phyloP scores from a whole-genome alignment of 2,329 filamentous ascomycete species.

The Penicillium verrucosum region DNA sequence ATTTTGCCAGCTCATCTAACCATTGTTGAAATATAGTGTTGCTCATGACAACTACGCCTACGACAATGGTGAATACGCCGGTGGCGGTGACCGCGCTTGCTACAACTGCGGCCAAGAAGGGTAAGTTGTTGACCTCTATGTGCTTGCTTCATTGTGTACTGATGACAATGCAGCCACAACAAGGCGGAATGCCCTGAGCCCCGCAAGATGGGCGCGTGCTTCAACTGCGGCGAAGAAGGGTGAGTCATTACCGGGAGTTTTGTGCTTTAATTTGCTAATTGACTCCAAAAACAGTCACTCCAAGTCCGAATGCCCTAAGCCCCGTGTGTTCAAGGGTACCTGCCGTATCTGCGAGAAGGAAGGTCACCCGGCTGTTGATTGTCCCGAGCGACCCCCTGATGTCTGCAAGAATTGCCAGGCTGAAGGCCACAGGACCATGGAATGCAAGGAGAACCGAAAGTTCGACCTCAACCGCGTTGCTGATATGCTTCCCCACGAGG shows the following conservation, averaged over 20 bases:
- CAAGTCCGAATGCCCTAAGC: slow-evolving; percentile 43
- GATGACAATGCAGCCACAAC: slow-evolving; percentile 32
- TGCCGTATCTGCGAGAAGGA: slow-evolving; percentile 48
- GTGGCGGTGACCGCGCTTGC: slow-evolving; percentile 1
- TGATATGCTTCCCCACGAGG: slow-evolving; percentile 48
- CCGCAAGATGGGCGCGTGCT: slow-evolving; percentile 19
- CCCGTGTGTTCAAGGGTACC: slow-evolving; percentile 46
- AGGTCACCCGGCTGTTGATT: slow-evolving; percentile 46
- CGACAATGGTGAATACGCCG: background rate
- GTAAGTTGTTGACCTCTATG: slow-evolving; percentile 4
- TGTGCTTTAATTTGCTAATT: background rate
- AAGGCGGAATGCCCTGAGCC: slow-evolving; percentile 47
- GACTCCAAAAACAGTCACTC: slow-evolving; percentile 7
- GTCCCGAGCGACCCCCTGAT: slow-evolving; percentile 43
- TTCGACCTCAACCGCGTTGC: slow-evolving; percentile 45
- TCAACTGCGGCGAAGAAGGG: slow-evolving; percentile 16
- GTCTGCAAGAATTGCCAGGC: slow-evolving; percentile 48
- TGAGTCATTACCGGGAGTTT: background rate
- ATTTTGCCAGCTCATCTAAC: background rate
- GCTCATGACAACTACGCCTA: background rate
- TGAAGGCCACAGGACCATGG: slow-evolving; percentile 45
- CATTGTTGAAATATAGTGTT: background rate
- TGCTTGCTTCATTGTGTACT: background rate
- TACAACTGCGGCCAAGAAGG: slow-evolving; percentile 13
- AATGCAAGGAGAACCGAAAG: slow-evolving; percentile 46